These are phyloP conservation scores for Cladobotryum mycophilum DNA, from an alignment of 2,329 filamentous ascomycete genomes.

Conservation along the genomic window DNA sequence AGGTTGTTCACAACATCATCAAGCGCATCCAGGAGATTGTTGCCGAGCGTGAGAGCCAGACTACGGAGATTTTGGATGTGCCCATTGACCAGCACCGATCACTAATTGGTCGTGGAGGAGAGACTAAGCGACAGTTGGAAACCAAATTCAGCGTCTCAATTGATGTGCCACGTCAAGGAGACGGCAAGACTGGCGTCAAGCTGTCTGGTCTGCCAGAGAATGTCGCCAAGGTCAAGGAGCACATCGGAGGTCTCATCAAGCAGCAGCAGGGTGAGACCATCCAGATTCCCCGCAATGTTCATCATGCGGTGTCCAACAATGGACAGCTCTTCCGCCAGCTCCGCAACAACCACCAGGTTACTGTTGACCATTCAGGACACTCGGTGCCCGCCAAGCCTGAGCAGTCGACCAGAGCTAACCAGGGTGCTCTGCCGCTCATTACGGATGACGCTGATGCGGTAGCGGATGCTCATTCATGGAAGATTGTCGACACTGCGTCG, in stretches of 20 bases:
- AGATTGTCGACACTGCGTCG: constrained; percentile 59
- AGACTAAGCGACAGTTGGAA: constrained; percentile 79
- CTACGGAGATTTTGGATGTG: constrained; percentile 72
- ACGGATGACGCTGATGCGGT: constrained; percentile 70
- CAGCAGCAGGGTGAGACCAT: constrained; percentile 83
- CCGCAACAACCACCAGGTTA: constrained; percentile 78
- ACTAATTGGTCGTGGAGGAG: constrained; percentile 87
- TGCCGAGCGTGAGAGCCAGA: constrained; percentile 74
- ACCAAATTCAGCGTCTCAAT: constrained; percentile 78
- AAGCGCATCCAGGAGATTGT: constrained; percentile 76
- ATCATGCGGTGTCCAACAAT: constrained; percentile 80
- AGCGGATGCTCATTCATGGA: constrained; percentile 73
- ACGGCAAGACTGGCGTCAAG: constrained; percentile 78
- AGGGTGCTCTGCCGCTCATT: constrained; percentile 73
- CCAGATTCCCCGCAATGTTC: constrained; percentile 73
- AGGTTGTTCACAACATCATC: constrained; percentile 84
- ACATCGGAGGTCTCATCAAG: constrained; percentile 73
- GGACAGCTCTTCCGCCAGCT: constrained; percentile 91
- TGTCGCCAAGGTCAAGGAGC: constrained; percentile 79
- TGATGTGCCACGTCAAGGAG: constrained; percentile 86
- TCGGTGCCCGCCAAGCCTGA: constrained; percentile 65
- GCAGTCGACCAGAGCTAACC: constrained; percentile 48
- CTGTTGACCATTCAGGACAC: constrained; percentile 83
- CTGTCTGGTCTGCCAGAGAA: constrained; percentile 71
- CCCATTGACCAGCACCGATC: constrained; percentile 84